A percentile compares a stretch with the other conserved stretches of the same genome.
These are phyloP conservation scores for Casuarina cunninghamiana DNA, from an alignment of 306 rosid genomes.

Conservation along the genomic window DNA sequence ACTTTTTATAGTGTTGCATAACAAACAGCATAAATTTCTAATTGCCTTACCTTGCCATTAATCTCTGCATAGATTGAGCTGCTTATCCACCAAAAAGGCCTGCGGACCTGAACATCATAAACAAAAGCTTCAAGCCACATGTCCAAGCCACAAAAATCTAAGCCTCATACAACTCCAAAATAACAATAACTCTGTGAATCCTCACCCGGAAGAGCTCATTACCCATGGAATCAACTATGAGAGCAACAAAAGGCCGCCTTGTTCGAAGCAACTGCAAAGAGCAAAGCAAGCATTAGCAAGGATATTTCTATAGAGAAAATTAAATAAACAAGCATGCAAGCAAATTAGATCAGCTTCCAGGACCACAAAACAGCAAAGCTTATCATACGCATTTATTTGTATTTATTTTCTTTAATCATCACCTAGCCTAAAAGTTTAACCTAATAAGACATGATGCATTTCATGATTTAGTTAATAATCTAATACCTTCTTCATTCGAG, in stretches of 20 bases:
- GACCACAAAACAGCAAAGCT: not conserved
- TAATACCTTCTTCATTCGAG: no score
- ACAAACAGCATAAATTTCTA: slow-evolving; percentile 14
- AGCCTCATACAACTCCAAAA: not conserved
- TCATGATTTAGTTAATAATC: no score
- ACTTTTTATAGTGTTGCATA: not conserved
- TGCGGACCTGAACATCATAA: slow-evolving; percentile 64
- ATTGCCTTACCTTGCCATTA: slow-evolving; percentile 77
- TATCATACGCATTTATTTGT: not conserved
- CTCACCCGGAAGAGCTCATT: slow-evolving; percentile 88
- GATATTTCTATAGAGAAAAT: slow-evolving; percentile 16
- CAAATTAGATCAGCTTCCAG: not conserved
- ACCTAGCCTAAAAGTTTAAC: no score
- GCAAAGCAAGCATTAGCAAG: slow-evolving; percentile 22
- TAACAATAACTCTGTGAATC: slow-evolving; percentile 1
- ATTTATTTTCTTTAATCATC: not conserved
- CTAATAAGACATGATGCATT: no score
- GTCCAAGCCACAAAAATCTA: slow-evolving; percentile 13
- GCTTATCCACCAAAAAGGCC: slow-evolving; percentile 99
- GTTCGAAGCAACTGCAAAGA: slow-evolving; percentile 71
- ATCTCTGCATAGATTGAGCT: slow-evolving; percentile 95
- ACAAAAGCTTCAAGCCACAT: slow-evolving; percentile 21
- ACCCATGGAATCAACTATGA: slow-evolving; percentile 75
- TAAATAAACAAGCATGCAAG: slow-evolving; percentile 6
- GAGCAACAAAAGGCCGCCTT: slow-evolving; percentile 92